Conservation (phyloP, 768 basidiomycete genomes). For the Pleurotus pulmonarius region DNA sequence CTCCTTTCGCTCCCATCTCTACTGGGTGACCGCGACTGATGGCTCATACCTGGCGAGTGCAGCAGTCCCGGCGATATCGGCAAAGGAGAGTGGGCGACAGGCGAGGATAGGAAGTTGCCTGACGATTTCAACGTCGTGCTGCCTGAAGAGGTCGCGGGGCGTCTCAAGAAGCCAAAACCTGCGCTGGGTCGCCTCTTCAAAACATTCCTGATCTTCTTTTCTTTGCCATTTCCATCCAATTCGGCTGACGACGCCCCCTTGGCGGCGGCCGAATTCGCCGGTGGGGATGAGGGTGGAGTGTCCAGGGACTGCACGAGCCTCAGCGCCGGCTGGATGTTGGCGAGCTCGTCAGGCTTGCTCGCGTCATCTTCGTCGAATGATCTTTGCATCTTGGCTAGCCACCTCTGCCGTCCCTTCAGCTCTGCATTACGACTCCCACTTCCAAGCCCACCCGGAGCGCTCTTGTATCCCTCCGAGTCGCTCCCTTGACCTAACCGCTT, state of each 20-base stretch:
- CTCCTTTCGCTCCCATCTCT: conserved; percentile 10
- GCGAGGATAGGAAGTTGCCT: background rate
- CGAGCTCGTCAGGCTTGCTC: background rate
- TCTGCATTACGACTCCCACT: background rate
- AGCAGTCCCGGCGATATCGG: background rate
- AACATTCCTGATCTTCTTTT: conserved; percentile 4
- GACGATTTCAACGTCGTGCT: background rate
- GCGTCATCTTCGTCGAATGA: background rate
- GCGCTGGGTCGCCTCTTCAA: conserved; percentile 9
- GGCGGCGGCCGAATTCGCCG: background rate
- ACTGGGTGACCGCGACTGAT: background rate
- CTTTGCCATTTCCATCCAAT: background rate
- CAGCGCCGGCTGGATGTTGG: background rate
- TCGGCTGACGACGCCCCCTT: background rate
- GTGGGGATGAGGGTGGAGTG: background rate
- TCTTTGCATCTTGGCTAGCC: conserved; percentile 4
- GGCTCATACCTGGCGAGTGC: background rate
- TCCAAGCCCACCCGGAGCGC: conserved; percentile 1
- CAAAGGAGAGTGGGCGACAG: background rate
- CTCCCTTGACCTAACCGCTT: background rate
- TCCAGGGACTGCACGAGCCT: conserved; percentile 4
- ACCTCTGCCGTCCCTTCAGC: conserved; percentile 3
- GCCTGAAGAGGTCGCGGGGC: background rate
- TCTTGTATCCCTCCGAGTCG: conserved; percentile 4
- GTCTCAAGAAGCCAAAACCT: background rate